Percentiles rank a stretch among this genome's conserved stretches.
Conservation (phyloP, 2,329 filamentous ascomycete species). For the Arthrobotrys musiformis region DNA sequence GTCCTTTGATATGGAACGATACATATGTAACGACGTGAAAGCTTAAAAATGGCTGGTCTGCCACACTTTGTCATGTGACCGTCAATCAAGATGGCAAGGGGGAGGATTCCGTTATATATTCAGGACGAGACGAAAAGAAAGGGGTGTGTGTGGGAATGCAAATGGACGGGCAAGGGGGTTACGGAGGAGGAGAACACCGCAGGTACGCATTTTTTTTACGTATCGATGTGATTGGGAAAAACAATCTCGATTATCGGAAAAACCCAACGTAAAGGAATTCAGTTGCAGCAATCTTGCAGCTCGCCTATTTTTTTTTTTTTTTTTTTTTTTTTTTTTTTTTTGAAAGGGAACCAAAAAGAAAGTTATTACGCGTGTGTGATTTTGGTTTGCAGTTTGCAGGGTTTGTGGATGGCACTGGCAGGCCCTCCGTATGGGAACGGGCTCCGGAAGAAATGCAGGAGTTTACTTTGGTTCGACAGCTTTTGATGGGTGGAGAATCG, state of each 20-base stretch:
- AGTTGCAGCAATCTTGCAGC: slow-evolving; percentile 43
- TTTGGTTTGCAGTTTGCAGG: slow-evolving; percentile 19
- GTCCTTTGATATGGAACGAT: neutral
- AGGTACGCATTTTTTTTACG: slow-evolving; percentile 21
- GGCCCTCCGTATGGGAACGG: slow-evolving; percentile 34
- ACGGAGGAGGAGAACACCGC: too few relatives aligned
- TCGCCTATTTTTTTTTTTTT: too few relatives aligned
- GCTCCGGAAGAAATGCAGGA: slow-evolving; percentile 14
- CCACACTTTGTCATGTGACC: slow-evolving; percentile 19
- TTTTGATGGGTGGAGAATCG: slow-evolving; percentile 17
- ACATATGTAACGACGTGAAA: neutral
- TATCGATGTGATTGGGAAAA: slow-evolving; percentile 33
- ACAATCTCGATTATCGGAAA: slow-evolving; percentile 47
- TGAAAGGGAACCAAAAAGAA: too few relatives aligned
- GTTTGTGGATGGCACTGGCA: too few relatives aligned
- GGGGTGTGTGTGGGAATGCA: slow-evolving; percentile 33
- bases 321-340: too few relatives aligned
- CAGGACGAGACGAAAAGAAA: neutral
- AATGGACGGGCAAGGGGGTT: slow-evolving; percentile 23
- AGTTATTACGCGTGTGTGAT: too few relatives aligned
- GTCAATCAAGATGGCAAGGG: neutral
- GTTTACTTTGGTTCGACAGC: too few relatives aligned
- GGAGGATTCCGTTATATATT: neutral
- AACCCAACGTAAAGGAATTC: slow-evolving; percentile 8
- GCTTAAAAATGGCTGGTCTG: neutral